Conservation (phyloP, 2,329 filamentous ascomycete genomes). For the Aspergillus flavus region DNA sequence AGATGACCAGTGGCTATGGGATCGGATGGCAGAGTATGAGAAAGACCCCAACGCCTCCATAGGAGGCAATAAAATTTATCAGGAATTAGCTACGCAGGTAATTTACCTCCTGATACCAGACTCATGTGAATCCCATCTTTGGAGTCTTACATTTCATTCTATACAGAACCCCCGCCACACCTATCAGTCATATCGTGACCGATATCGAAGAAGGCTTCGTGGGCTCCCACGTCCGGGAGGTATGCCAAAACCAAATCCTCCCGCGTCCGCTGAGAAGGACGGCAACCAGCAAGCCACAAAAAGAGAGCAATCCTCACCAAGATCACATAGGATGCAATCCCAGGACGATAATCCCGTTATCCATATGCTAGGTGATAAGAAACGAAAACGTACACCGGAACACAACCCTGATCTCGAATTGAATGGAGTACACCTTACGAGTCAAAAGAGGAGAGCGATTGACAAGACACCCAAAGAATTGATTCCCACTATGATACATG, state of each 20-base stretch:
- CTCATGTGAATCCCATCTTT: conserved; percentile 8
- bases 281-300: conserved; percentile 11
- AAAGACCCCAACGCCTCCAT: conserved; percentile 33
- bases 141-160: conserved; percentile 1
- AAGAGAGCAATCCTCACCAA: conserved; percentile 7
- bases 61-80: conserved; percentile 49
- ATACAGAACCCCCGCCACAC: conserved; percentile 48
- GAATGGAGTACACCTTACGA: not conserved
- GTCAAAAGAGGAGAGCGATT: conserved; percentile 15
- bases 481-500: not conserved
- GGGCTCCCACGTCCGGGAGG: conserved; percentile 39
- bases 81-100: conserved; percentile 45
- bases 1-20: conserved; percentile 50
- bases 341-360: not conserved
- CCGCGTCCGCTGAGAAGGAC: not conserved
- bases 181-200: conserved; percentile 53
- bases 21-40: conserved; percentile 45
- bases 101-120: not conserved
- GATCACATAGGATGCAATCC: conserved; percentile 1
- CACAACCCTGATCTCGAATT: not conserved
- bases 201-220: conserved; percentile 47
- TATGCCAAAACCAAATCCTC: conserved; percentile 11
- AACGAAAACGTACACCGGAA: conserved; percentile 26
- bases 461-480: not conserved
- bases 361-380: conserved; percentile 13